phyloP scores from a whole-genome alignment of 2,329 filamentous ascomycete genomes.

The Lasiodiplodia gonubiensis region DNA sequence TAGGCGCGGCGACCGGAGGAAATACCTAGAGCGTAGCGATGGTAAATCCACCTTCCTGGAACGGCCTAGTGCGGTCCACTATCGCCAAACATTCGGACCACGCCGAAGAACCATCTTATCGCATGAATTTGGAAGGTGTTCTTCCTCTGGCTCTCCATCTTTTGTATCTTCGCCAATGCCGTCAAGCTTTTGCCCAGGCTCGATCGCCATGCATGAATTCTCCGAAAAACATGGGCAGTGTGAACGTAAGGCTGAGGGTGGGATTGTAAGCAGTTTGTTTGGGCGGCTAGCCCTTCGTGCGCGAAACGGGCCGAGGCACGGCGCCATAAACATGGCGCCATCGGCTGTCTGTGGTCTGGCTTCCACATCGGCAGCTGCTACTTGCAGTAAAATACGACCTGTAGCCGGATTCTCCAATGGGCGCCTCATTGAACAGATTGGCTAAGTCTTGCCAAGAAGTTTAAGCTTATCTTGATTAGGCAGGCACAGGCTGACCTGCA shows the following conservation, averaged over 20 bases:
- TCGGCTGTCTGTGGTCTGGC: not conserved
- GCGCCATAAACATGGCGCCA: not conserved
- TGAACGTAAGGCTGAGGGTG: not conserved
- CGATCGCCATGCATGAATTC: constrained; percentile 7
- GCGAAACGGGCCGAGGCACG: not conserved
- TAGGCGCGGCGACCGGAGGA: not conserved
- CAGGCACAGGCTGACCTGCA: not conserved
- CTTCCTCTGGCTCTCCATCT: not conserved
- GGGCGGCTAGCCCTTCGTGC: not conserved
- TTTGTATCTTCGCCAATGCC: not conserved
- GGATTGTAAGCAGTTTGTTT: not conserved
- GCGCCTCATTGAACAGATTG: not conserved
- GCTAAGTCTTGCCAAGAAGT: not conserved
- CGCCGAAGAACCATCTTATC: not conserved
- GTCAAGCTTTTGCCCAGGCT: not conserved
- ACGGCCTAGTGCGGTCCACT: not conserved
- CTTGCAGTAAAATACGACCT: constrained; percentile 2
- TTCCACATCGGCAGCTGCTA: not conserved
- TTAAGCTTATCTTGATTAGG: constrained; percentile 23
- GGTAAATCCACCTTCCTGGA: not conserved
- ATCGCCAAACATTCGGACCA: constrained; percentile 1
- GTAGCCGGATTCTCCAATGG: not conserved
- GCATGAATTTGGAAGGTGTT: not conserved
- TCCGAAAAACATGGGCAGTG: not conserved
- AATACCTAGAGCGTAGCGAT: not conserved